Base-by-base conservation (phyloP, 306 rosid genomes). In the Abrus precatorius region DNA sequence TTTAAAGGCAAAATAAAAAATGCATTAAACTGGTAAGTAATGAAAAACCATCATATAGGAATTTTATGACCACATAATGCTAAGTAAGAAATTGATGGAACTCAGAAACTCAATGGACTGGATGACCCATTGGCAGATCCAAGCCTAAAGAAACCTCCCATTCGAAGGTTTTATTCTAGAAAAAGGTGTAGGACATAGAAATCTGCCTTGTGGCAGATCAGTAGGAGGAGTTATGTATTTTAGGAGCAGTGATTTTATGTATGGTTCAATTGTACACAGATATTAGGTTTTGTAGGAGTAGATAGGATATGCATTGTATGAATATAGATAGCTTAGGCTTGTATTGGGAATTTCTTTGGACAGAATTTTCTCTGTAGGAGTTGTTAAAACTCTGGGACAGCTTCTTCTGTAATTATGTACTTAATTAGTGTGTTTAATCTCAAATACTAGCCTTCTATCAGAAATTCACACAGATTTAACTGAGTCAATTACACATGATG, bases 391-490 rank as follows among this genome's bases (percentile, higher is more conserved):
- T 33, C 9, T 12, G 67, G 9, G 44, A 29, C 44, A 11, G 44
- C 28, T 9, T 61, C 4, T 61, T 3, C 3, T 61, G 9, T 61
- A 5, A 3, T 33, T 56, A 27, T 56, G 11, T 56, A 3, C 28
- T 27, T 5, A 56, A 56, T 28, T 3, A 14, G 27, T 20, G 6
- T 54, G 10, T 6, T 28, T 5, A 54, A 20, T 54, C 32, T 54
- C 60, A 54, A 54, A 54, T 20, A 14, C 5, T 6, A n/a, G 29
- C 20, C 20, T 20, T 20, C 20, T 20, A 20, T 2, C 2, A 36
- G 34, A 55, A 53, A 12, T 40, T 71, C 55, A 57, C 61, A 48
- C 7, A 48, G 56, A 61, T 13, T 60, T 71, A 40, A 49, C 63
- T 1, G 43, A 4, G 36, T 38, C 66, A 72, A 52, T 29, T 29